Evolutionary conservation across 2,329 filamentous ascomycete genomes (phyloP), one percentile per base, ranked within the genome.

Genomic region (Karstenula rhodostoma): DNA sequence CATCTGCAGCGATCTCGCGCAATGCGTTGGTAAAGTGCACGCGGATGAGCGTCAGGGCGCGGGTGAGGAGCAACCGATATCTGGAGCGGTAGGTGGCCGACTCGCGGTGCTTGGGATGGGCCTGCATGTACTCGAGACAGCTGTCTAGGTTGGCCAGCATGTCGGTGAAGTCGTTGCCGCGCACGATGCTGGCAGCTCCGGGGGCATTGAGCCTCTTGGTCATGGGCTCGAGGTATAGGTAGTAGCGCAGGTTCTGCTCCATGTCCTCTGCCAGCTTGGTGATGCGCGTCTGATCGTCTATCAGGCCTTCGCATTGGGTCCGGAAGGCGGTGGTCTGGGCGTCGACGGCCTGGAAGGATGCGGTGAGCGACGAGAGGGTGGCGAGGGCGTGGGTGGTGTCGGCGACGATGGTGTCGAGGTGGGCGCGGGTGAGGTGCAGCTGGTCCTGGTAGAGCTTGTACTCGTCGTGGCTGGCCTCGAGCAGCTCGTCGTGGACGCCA

Each of bases 311-410:
- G 78, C 95, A 99, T 78, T 96, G 93, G 49, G 90, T 88, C 75
- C 94, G 92, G 81, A 99, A 98, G 15, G 91, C 90, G n/a, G 90
- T 92, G 0, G 95, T 99, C 79, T 98, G 94, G 10, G 87, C 83
- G 70, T 97, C 93, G 51, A 99, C 94, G 0, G 90, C 84, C 67
- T 90, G 89, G 81, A 99, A 99, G 5, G 94, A 94, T 69, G 90
- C 87, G 15, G 94, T 94, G 17, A 99, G 84, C 0, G 86, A 88
- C 17, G 91, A 89, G 29, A 99, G 84, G 19, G 96, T 83, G 46
- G 88, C 84, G 42, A 99, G 83, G 0, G 93, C 90, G 19, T 86
- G 86, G 57, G 91, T 87, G 1, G 94, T 93, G 74, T 93, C 92
- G 29, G 86, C 82, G 25, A 97, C 85, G 15, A 99, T 84, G 43